These are phyloP conservation scores for Penicillium ucsense DNA, from an alignment of 495 filamentous ascomycete species.

Conservation along the genomic window DNA sequence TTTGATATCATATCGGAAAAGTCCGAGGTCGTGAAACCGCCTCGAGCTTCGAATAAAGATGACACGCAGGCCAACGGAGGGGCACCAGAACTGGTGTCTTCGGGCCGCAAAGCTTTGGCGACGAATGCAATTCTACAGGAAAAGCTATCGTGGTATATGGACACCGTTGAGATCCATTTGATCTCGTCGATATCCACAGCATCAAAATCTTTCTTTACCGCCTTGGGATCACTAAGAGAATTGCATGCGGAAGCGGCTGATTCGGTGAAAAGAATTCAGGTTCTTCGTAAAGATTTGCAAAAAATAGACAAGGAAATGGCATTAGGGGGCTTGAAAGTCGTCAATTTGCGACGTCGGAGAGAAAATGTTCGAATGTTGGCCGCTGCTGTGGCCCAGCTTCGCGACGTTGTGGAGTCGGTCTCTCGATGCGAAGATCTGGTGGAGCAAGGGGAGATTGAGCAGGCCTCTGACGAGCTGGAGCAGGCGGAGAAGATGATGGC, in stretches of 20 bases:
- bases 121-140: constrained; percentile 99
- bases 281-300: constrained; percentile 65
- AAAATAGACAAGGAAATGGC: constrained; percentile 83
- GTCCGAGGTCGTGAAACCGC: constrained; percentile 78
- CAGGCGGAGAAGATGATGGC: constrained; percentile 67
- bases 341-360: constrained; percentile 66
- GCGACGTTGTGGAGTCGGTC: constrained; percentile 65
- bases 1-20: constrained; percentile 96
- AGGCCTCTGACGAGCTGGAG: constrained; percentile 67
- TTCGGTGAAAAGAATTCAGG: constrained; percentile 78
- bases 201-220: constrained; percentile 93
- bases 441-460: constrained; percentile 69
- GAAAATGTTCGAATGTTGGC: constrained; percentile 81
- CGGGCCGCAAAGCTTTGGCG: constrained; percentile 71
- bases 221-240: constrained; percentile 80
- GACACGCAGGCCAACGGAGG: constrained; percentile 52
- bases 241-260: constrained; percentile 88
- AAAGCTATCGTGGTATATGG: constrained; percentile 99
- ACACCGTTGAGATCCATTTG: constrained; percentile 94
- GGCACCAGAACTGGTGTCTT: constrained; percentile 40
- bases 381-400: constrained; percentile 73
- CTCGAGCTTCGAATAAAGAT: constrained; percentile 43
- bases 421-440: constrained; percentile 70
- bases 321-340: constrained; percentile 72
- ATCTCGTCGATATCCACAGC: constrained; percentile 94